A percentile compares a stretch with the other conserved stretches of the same genome.
phyloP scores from a whole-genome alignment of 73 alveolate genomes.

The Paramecium primaurelia region DNA sequence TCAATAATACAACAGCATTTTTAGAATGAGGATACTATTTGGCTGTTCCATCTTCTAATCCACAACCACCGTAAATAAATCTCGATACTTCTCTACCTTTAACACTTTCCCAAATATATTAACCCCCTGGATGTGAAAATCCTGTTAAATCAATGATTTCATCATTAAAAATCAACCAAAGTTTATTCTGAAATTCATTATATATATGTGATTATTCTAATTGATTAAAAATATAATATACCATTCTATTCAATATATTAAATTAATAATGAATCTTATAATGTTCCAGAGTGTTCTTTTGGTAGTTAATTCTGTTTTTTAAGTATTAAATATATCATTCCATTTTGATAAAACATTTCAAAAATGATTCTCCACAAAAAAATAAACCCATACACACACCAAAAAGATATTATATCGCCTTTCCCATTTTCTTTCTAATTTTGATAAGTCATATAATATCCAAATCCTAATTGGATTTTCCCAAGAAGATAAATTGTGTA shows the following conservation, averaged over 20 bases:
- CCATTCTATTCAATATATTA: neutral
- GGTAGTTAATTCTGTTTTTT: neutral
- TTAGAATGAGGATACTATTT: conserved; percentile 8
- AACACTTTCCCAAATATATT: conserved; percentile 60
- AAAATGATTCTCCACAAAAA: neutral
- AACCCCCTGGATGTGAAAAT: conserved; percentile 73
- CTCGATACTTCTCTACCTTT: conserved; percentile 73
- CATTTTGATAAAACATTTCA: neutral
- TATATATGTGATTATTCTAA: neutral
- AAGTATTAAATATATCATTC: neutral
- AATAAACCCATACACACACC: neutral
- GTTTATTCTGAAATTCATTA: neutral
- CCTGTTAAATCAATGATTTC: conserved; percentile 40
- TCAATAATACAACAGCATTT: conserved; percentile 42
- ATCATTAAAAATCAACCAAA: conserved; percentile 30
- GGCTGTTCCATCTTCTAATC: conserved; percentile 56
- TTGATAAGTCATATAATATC: neutral
- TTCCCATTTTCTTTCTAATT: neutral
- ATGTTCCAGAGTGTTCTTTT: neutral
- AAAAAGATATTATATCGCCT: neutral
- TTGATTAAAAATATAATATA: neutral
- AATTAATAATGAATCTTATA: neutral
- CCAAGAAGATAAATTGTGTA: neutral
- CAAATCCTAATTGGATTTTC: neutral
- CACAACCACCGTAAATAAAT: conserved; percentile 72